phyloP scores from a whole-genome alignment of 2,329 filamentous ascomycete species.

The Aspergillus texensis region DNA sequence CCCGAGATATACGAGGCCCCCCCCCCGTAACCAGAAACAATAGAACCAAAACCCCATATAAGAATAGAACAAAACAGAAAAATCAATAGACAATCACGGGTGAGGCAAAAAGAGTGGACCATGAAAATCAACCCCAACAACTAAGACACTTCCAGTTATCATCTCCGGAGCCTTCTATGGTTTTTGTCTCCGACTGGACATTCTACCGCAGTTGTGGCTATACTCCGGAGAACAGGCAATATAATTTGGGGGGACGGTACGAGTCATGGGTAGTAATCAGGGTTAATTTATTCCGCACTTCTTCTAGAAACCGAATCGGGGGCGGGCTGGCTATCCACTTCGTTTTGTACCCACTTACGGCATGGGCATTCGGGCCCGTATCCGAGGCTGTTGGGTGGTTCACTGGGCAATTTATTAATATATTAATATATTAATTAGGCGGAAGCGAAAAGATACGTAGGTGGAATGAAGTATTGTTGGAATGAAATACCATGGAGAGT shows the following conservation, averaged over 20 bases:
- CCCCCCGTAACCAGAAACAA: no score
- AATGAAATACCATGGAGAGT: background rate
- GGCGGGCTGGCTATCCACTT: background rate
- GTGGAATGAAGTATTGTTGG: background rate
- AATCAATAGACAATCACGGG: background rate
- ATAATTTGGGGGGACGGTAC: background rate
- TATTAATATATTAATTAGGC: no score
- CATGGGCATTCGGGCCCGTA: background rate
- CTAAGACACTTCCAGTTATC: conserved; percentile 8
- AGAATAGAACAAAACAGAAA: no score
- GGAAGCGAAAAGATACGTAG: background rate
- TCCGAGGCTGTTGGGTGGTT: background rate
- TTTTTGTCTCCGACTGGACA: background rate
- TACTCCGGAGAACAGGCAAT: background rate
- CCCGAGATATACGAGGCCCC: background rate
- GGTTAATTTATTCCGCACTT: background rate
- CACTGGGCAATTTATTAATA: background rate
- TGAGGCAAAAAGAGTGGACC: background rate
- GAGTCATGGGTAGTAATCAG: background rate
- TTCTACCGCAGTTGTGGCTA: background rate
- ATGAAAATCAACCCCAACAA: background rate
- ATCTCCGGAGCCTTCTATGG: conserved; percentile 6
- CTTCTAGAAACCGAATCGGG: background rate
- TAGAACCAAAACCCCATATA: no score
- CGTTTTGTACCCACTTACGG: background rate